Conservation (phyloP, 306 rosid species). For the Rubus parviflorus region DNA sequence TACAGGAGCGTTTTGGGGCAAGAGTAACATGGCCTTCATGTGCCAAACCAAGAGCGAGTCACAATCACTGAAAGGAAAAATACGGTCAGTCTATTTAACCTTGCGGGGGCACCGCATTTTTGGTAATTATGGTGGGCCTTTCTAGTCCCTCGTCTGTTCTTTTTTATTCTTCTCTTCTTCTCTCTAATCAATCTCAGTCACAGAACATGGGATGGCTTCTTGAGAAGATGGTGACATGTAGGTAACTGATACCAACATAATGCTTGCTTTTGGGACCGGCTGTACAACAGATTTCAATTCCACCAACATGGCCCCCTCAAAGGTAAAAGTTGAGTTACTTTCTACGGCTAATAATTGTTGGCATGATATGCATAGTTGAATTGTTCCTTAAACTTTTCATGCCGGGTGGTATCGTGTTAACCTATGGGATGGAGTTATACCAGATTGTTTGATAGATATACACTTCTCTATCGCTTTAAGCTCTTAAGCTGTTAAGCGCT, state of each 20-base stretch:
- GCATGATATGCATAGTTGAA: not conserved
- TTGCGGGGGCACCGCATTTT: conserved; percentile 39
- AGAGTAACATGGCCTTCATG: conserved; percentile 98
- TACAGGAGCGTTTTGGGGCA: conserved; percentile 50
- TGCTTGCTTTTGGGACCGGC: not conserved
- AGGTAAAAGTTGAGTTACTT: not conserved
- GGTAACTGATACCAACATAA: not conserved
- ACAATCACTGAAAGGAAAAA: conserved; percentile 50
- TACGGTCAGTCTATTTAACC: conserved; percentile 37
- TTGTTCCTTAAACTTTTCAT: not conserved
- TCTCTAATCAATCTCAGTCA: conserved; percentile 58
- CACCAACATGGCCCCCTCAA: not conserved
- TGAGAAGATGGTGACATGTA: conserved; percentile 29
- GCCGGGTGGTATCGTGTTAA: too few species aligned
- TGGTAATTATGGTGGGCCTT: conserved; percentile 56
- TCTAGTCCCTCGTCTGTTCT: conserved; percentile 28
- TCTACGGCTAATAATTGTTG: not conserved
- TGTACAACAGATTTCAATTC: conserved; percentile 1
- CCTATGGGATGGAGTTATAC: too few species aligned
- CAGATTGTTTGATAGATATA: too few species aligned
- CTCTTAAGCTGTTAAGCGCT: too few species aligned
- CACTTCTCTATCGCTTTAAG: too few species aligned
- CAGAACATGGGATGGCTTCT: conserved; percentile 56
- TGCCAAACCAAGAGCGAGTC: conserved; percentile 65
- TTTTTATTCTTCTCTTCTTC: conserved; percentile 24